Conservation (phyloP, 2,329 filamentous ascomycete genomes). For the Sporothrix mexicana region DNA sequence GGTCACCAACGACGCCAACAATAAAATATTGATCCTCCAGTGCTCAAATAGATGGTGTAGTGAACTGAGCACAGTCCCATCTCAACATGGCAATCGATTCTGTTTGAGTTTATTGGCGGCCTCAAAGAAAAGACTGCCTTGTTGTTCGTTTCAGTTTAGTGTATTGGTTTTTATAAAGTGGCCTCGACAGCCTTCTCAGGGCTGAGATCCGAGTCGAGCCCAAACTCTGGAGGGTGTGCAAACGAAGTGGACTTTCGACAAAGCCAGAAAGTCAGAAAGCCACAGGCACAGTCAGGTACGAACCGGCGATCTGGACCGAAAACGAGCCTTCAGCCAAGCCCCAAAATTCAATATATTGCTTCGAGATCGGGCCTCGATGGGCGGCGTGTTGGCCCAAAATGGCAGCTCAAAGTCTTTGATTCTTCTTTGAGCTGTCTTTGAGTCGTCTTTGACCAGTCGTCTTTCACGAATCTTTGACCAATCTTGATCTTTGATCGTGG, state of each 20-base stretch:
- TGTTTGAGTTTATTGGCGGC: background rate
- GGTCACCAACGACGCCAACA: background rate
- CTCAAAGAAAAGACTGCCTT: background rate
- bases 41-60: background rate
- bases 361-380: background rate
- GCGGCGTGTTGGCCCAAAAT: background rate
- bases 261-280: background rate
- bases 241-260: background rate
- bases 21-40: background rate
- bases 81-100: background rate
- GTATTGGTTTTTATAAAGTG: constrained; percentile 13
- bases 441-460: no score
- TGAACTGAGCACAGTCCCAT: background rate
- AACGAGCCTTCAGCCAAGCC: constrained; percentile 8
- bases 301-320: no score
- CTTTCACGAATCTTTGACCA: no score
- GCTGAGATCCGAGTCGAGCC: constrained; percentile 17
- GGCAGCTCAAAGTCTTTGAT: background rate
- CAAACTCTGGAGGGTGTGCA: constrained; percentile 6
- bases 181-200: background rate
- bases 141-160: background rate
- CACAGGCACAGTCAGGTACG: no score
- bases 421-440: background rate
- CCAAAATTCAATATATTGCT: constrained; percentile 16
- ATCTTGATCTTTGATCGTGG: no score